phyloP scores from a whole-genome alignment of 106 monocot genomes.

The Phalaenopsis aphrodite region DNA sequence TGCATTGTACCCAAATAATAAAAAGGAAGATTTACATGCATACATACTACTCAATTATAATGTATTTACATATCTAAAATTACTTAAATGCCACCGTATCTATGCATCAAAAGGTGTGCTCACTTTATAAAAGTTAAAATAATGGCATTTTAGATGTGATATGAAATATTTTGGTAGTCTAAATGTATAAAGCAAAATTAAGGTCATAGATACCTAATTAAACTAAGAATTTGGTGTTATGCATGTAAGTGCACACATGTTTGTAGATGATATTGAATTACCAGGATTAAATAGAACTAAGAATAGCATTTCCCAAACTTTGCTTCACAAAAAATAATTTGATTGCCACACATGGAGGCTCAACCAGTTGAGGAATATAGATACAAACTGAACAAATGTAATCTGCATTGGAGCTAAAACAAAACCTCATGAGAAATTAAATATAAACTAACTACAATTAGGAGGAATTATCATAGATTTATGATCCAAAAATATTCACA shows the following conservation, averaged over 20 bases:
- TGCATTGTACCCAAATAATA: background rate
- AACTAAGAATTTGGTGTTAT: too few species aligned
- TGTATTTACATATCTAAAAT: too few species aligned
- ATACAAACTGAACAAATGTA: constrained; percentile 1
- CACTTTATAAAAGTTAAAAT: background rate
- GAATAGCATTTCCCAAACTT: background rate
- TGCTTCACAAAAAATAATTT: background rate
- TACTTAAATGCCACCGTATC: too few species aligned
- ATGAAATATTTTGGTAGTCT: too few species aligned
- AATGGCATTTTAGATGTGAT: too few species aligned
- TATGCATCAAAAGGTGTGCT: background rate
- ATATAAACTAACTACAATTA: background rate
- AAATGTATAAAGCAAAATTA: too few species aligned
- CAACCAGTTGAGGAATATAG: background rate
- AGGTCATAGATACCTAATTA: too few species aligned
- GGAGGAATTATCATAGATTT: background rate
- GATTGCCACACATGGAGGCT: background rate
- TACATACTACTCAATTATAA: too few species aligned
- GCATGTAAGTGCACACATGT: too few species aligned
- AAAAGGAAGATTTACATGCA: background rate
- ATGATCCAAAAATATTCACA: background rate
- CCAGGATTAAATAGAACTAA: background rate
- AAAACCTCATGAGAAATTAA: background rate
- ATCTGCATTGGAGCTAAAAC: background rate
- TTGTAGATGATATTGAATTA: background rate